These are phyloP conservation scores for Trichosporon ovoides DNA, from an alignment of 1,284 basidiomycete species.

Conservation along the genomic window DNA sequence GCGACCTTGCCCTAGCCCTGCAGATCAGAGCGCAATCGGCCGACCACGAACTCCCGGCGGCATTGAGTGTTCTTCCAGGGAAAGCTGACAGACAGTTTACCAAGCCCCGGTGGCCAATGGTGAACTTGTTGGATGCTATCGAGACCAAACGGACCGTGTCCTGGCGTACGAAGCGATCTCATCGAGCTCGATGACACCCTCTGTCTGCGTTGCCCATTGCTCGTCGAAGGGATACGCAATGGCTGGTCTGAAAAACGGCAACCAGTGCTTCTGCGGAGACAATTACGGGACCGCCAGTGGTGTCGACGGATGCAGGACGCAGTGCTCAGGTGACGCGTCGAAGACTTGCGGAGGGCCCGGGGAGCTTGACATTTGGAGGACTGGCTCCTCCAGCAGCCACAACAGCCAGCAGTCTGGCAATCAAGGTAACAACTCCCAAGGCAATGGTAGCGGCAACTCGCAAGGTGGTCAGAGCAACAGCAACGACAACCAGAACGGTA, in stretches of 20 bases:
- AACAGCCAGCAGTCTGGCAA: slow-evolving; percentile 17
- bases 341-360: slow-evolving; percentile 6
- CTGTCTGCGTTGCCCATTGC: slow-evolving; percentile 21
- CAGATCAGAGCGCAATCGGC: no score
- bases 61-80: no score
- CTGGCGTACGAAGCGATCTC: slow-evolving; percentile 13
- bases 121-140: slow-evolving; percentile 6
- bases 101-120: background rate
- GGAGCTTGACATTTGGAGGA: background rate
- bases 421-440: slow-evolving; percentile 9
- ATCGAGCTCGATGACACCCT: background rate
- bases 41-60: no score
- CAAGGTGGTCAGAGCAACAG: slow-evolving; percentile 8
- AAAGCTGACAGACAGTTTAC: slow-evolving; percentile 30
- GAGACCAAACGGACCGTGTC: slow-evolving; percentile 7
- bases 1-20: no score
- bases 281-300: background rate
- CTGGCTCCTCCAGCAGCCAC: background rate
- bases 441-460: slow-evolving; percentile 16
- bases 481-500: background rate
- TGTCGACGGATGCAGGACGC: slow-evolving; percentile 26
- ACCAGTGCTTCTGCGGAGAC: slow-evolving; percentile 31
- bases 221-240: slow-evolving; percentile 14
- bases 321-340: slow-evolving; percentile 30
- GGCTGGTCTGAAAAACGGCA: slow-evolving; percentile 25